phyloP scores from a whole-genome alignment of 83 land plant species.

The Diphasiastrum complanatum region DNA sequence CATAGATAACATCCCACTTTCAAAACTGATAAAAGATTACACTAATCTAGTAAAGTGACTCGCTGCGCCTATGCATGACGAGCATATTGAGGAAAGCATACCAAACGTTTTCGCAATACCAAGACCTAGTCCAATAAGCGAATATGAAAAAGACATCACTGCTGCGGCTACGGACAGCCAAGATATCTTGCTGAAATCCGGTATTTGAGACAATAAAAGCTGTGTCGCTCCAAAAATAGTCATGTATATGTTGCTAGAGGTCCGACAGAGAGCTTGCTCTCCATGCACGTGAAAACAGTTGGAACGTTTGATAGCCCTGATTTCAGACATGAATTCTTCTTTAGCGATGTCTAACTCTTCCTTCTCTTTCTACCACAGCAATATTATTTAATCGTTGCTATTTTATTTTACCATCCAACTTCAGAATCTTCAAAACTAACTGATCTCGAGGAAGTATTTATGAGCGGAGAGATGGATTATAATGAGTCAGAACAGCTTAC shows the following conservation, averaged over 20 bases:
- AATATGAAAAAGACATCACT: conserved; percentile 69
- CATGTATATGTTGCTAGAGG: conserved; percentile 35
- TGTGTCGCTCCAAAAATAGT: conserved; percentile 54
- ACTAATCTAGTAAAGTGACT: background rate
- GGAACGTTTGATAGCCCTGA: conserved; percentile 14
- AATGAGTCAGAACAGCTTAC: no score
- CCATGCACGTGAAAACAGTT: conserved; percentile 16
- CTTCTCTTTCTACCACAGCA: no score
- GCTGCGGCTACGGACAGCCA: conserved; percentile 73
- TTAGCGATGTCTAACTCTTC: no score
- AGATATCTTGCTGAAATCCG: conserved; percentile 50
- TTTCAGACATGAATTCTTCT: no score
- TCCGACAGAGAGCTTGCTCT: background rate
- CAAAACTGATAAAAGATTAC: background rate
- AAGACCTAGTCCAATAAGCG: conserved; percentile 62
- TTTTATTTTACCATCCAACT: no score
- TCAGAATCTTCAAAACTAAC: no score
- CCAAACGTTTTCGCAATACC: conserved; percentile 65
- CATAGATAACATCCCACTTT: no score
- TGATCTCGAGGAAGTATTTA: no score
- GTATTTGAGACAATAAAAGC: conserved; percentile 57
- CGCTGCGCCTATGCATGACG: background rate
- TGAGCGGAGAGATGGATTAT: no score
- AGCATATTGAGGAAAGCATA: conserved; percentile 12
- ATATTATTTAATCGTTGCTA: no score